Evolutionary conservation across 2,329 filamentous ascomycete species (phyloP).

Genomic region (Sarocladium kiliense): DNA sequence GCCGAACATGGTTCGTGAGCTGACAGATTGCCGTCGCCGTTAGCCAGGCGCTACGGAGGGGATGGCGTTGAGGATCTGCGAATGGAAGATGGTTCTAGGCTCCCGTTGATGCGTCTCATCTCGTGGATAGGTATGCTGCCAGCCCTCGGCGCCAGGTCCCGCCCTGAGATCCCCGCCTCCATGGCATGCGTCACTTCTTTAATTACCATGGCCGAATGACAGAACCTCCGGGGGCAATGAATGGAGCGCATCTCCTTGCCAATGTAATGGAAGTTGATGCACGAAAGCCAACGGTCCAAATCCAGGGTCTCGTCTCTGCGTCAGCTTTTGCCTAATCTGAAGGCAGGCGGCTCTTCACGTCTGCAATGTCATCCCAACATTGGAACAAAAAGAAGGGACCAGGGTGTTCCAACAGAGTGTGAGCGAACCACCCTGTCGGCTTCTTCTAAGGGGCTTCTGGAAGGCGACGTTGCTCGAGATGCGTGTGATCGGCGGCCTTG

Average conservation of each 20-base stretch:
- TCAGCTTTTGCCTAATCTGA: background rate
- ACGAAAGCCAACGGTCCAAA: no score
- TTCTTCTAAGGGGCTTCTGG: slow-evolving; percentile 6
- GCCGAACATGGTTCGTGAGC: slow-evolving; percentile 2
- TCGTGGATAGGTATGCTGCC: background rate
- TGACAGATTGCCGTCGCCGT: background rate
- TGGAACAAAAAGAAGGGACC: background rate
- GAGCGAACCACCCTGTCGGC: background rate
- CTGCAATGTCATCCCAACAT: background rate
- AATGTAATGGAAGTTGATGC: no score
- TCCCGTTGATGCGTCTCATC: background rate
- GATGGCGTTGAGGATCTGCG: background rate
- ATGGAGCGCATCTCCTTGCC: background rate
- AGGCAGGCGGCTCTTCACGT: background rate
- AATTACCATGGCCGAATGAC: background rate
- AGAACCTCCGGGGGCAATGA: background rate
- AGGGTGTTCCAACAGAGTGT: background rate
- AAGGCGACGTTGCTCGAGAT: slow-evolving; percentile 3
- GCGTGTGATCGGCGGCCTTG: slow-evolving; percentile 7
- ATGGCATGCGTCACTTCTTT: background rate
- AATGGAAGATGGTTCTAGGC: background rate
- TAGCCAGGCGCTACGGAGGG: background rate
- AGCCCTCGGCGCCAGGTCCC: slow-evolving; percentile 2
- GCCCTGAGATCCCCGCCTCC: slow-evolving; percentile 4
- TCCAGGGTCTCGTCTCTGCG: background rate